These are phyloP conservation scores for Diplosphaera chodatii DNA, from an alignment of 139 green algal genomes.

Conservation along the genomic window DNA sequence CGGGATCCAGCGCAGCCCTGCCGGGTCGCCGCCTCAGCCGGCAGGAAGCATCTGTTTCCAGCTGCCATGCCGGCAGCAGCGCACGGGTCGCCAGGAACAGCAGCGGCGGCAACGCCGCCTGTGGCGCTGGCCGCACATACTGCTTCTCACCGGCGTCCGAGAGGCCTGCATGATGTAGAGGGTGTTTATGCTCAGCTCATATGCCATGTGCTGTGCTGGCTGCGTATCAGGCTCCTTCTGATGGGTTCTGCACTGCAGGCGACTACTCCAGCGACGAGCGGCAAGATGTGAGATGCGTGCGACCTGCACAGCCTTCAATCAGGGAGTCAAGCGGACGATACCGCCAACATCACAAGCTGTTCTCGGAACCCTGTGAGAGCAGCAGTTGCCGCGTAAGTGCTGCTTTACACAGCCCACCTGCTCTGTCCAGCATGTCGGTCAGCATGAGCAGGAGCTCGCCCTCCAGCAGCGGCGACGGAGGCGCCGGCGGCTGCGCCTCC, in stretches of 20 bases:
- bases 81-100: conserved; percentile 5
- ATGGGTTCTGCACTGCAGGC: too few species aligned
- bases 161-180: background rate
- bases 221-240: too few species aligned
- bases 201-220: too few species aligned
- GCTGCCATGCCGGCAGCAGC: background rate
- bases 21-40: background rate
- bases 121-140: background rate
- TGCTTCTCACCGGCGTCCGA: background rate
- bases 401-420: too few species aligned
- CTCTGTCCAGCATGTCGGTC: background rate
- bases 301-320: too few species aligned
- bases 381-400: too few species aligned
- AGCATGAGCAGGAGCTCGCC: background rate
- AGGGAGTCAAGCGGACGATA: too few species aligned
- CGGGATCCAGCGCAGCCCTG: background rate
- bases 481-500: too few species aligned
- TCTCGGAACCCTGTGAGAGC: too few species aligned
- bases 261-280: too few species aligned
- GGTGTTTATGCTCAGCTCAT: background rate
- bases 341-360: too few species aligned
- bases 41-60: background rate
- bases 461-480: background rate
- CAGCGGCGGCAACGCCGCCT: background rate
- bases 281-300: too few species aligned